Evolutionary conservation across 371 early-diverging fungal genomes (phyloP).

Genomic region (Mortierella sp.): DNA sequence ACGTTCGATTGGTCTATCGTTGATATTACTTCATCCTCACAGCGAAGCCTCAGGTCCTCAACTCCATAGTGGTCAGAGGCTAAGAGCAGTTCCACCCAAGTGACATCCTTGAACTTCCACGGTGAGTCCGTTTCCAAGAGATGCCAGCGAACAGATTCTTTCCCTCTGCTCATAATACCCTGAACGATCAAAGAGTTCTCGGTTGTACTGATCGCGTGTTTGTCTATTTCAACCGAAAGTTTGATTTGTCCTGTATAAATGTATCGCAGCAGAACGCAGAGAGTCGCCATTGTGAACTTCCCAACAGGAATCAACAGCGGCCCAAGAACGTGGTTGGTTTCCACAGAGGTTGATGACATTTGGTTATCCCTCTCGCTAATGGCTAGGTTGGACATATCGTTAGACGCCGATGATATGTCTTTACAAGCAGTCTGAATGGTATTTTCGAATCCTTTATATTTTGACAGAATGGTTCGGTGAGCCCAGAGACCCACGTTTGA

Average conservation of each 20-base stretch:
- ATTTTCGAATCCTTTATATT: not conserved
- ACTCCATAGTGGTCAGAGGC: conserved; percentile 11
- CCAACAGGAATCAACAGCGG: not conserved
- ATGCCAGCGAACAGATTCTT: not conserved
- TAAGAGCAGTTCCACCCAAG: conserved; percentile 12
- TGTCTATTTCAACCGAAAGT: not conserved
- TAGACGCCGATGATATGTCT: not conserved
- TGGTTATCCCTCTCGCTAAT: no score
- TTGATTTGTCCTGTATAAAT: conserved; percentile 20
- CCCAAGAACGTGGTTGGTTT: not conserved
- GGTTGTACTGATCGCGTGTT: not conserved
- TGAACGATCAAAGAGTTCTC: not conserved
- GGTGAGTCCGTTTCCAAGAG: not conserved
- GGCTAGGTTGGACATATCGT: not conserved
- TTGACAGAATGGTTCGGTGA: conserved; percentile 2
- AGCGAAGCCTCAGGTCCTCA: not conserved
- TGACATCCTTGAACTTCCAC: conserved; percentile 6
- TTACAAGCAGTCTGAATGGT: conserved; percentile 3
- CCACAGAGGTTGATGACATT: not conserved
- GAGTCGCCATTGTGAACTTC: not conserved
- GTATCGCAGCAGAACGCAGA: conserved; percentile 9
- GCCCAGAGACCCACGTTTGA: conserved; percentile 11
- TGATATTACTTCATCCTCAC: not conserved
- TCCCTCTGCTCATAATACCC: no score
- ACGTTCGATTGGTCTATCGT: not conserved